Base-by-base conservation (phyloP, 768 basidiomycete species). In the Artomyces pyxidatus region DNA sequence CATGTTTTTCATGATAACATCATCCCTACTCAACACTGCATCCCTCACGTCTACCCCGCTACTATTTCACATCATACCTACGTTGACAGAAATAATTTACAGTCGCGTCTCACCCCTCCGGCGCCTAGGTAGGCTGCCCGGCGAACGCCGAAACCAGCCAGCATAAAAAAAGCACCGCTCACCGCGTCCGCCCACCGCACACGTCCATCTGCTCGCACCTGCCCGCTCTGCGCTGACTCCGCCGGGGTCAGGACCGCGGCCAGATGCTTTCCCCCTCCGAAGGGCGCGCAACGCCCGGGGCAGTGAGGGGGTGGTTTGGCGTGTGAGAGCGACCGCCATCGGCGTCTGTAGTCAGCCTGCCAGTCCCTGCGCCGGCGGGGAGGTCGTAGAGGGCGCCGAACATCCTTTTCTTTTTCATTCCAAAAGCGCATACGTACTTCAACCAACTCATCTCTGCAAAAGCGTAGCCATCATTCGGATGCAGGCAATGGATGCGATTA, bases 141-240 rank as follows among this genome's bases (percentile, higher is more conserved):
- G n/a, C 47, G 41, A 53, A 46, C 10, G 16, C 28, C 52, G 30
- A 47, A 46, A 22, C 26, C 29, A 27, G 6, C 30, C 5, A 2
- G 23, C n/a, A 40, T 23, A 12, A 22, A 29, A n/a, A 16, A 3
- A 2, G 17, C 22, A 21, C 26, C 7, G 16, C n/a, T 17, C 27
- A 39, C 12, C 3, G 10, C 32, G 2, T 16, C 6, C 14, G 21
- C 40, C 10, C 42, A n/a, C 17, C 45, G 48, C 83, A 85, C 19
- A 81, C 85, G 61, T 88, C 90, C 48, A 51, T 59, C 54, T 55
- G 54, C 47, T 59, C 59, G 55, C 49, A 52, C 55, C 49, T 60
- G 52, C 58, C 58, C 60, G 53, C 50, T 62, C 59, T 60, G 51
- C 57, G 56, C 38, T 46, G 40, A 46, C 52, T 54, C 53, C 39